Conservation (phyloP, 1,139 yeast genomes). For the Pichia sp. region DNA sequence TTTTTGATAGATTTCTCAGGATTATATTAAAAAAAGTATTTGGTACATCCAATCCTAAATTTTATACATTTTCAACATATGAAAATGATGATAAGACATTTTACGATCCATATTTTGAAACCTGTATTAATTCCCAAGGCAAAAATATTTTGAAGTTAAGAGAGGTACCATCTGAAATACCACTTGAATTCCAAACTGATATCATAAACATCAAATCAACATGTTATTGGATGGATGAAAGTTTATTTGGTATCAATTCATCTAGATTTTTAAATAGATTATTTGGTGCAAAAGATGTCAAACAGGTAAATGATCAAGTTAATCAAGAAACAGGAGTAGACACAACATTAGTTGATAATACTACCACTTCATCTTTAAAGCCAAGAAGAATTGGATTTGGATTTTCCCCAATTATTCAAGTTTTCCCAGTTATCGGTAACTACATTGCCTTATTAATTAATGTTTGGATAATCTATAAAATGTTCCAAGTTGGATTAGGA, state of each 20-base stretch:
- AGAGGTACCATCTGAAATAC: conserved; percentile 3
- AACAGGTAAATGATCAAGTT: background rate
- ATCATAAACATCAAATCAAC: conserved; percentile 34
- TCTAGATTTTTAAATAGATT: conserved; percentile 6
- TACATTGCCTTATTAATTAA: conserved; percentile 33
- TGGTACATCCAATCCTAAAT: conserved; percentile 8
- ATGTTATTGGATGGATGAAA: conserved; percentile 61
- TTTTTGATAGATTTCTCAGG: conserved; percentile 3
- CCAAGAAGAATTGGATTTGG: conserved; percentile 40
- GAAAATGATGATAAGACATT: background rate
- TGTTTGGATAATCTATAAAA: conserved; percentile 42
- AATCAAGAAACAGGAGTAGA: background rate
- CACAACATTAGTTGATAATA: background rate
- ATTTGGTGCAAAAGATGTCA: conserved; percentile 5
- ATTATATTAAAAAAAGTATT: conserved; percentile 5
- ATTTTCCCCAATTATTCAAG: conserved; percentile 65
- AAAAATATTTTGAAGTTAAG: background rate
- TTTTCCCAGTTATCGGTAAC: conserved; percentile 44
- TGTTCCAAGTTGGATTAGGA: conserved; percentile 45
- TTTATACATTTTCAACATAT: background rate
- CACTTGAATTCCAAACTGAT: background rate
- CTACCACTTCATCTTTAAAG: background rate
- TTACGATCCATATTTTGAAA: conserved; percentile 12
- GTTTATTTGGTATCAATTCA: conserved; percentile 47
- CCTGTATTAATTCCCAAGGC: background rate